These are phyloP conservation scores for Oryza officinalis DNA, from an alignment of 176 grass and related monocot genomes.

Conservation along the genomic window DNA sequence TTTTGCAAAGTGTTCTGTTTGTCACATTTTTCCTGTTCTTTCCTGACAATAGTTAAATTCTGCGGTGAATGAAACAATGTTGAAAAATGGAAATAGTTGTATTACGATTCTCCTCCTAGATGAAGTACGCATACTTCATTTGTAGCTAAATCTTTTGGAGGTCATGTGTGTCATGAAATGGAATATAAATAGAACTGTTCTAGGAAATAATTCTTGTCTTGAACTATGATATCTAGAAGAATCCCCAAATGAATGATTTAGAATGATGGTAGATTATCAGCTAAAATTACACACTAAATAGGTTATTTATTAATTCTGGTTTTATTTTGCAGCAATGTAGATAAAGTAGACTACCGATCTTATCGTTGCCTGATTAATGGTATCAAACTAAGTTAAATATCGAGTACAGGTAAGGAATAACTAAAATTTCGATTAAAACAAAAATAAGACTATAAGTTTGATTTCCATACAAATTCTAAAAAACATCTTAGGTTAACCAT, in stretches of 20 bases:
- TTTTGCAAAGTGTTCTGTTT: neutral
- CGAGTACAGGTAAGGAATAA: no score
- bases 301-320: neutral
- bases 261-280: neutral
- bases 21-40: neutral
- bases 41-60: neutral
- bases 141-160: neutral
- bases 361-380: no score
- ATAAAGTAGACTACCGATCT: neutral
- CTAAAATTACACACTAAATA: neutral
- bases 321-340: no score
- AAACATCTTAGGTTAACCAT: no score
- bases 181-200: neutral
- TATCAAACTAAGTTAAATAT: no score
- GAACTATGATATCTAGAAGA: neutral
- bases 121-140: neutral
- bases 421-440: no score
- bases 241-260: slow-evolving; percentile 8
- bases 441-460: no score
- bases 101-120: neutral
- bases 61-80: neutral
- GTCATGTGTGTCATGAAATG: neutral
- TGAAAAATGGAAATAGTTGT: neutral
- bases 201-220: neutral
- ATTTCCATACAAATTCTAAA: no score